phyloP scores from a whole-genome alignment of 2,329 filamentous ascomycete genomes.

The Plectosphaerella cucumerina region DNA sequence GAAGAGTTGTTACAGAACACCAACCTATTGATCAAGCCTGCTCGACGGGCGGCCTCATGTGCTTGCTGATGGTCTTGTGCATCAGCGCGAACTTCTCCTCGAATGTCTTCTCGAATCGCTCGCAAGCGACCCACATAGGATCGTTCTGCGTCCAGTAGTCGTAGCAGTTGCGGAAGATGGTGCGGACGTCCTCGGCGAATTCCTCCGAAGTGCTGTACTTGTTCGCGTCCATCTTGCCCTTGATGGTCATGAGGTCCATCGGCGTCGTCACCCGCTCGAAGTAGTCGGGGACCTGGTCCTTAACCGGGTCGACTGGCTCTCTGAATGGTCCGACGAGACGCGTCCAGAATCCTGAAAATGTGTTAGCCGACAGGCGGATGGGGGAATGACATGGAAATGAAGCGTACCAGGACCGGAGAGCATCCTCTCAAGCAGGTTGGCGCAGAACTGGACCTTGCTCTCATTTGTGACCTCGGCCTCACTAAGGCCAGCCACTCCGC shows the following conservation, averaged over 20 bases:
- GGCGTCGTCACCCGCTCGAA: slow-evolving; percentile 55
- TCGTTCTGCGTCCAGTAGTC: slow-evolving; percentile 57
- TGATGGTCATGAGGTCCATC: slow-evolving; percentile 60
- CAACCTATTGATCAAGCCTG: slow-evolving; percentile 6
- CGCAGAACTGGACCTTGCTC: slow-evolving; percentile 52
- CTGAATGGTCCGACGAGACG: slow-evolving; percentile 60
- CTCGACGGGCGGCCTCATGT: slow-evolving; percentile 37
- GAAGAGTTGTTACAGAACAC: too few relatives aligned
- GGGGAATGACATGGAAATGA: background rate
- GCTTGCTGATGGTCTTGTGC: slow-evolving; percentile 56
- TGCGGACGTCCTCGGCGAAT: slow-evolving; percentile 53
- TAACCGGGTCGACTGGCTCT: slow-evolving; percentile 52
- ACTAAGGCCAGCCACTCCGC: slow-evolving; percentile 16
- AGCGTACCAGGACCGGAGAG: slow-evolving; percentile 53
- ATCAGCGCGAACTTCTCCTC: slow-evolving; percentile 57
- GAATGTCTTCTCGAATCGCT: slow-evolving; percentile 53
- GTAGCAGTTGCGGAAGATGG: slow-evolving; percentile 61
- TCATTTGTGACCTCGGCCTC: slow-evolving; percentile 10
- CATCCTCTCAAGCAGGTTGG: slow-evolving; percentile 56
- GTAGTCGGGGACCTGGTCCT: slow-evolving; percentile 59
- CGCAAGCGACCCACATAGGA: slow-evolving; percentile 50
- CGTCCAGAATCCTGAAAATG: slow-evolving; percentile 56
- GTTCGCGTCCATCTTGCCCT: slow-evolving; percentile 51
- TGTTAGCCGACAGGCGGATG: slow-evolving; percentile 3
- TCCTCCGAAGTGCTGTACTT: slow-evolving; percentile 49